These are phyloP conservation scores for Cercospora sesami DNA, from an alignment of 2,329 filamentous ascomycete species.

Conservation along the genomic window DNA sequence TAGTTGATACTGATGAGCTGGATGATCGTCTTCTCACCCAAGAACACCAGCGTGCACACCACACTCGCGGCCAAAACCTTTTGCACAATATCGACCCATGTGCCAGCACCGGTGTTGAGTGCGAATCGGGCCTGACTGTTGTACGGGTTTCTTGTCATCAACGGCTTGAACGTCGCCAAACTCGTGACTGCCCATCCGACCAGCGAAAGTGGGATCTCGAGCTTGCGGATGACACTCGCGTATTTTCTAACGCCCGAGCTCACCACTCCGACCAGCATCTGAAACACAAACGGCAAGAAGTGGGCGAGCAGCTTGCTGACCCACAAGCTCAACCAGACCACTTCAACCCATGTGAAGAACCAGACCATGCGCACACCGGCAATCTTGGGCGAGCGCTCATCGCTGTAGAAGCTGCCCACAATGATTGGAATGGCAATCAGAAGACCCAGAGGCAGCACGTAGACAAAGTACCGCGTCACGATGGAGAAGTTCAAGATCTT, in stretches of 20 bases:
- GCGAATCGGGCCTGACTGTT: constrained; percentile 22
- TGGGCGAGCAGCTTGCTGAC: constrained; percentile 60
- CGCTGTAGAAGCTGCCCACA: constrained; percentile 53
- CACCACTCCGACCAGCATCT: constrained; percentile 62
- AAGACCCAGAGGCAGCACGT: constrained; percentile 58
- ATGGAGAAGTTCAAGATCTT: constrained; percentile 64
- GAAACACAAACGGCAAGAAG: constrained; percentile 60
- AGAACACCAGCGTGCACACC: constrained; percentile 67
- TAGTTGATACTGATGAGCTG: constrained; percentile 84
- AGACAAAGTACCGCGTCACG: constrained; percentile 63
- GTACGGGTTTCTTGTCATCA: constrained; percentile 44
- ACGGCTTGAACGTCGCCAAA: constrained; percentile 60
- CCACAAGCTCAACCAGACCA: constrained; percentile 65
- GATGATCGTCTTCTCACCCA: constrained; percentile 75
- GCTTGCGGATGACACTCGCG: constrained; percentile 56
- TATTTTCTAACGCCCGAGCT: constrained; percentile 66
- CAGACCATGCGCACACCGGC: constrained; percentile 58
- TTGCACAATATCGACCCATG: constrained; percentile 60
- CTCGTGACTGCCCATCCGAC: constrained; percentile 62
- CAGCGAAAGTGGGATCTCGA: constrained; percentile 62
- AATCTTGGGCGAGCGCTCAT: constrained; percentile 46
- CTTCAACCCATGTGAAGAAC: constrained; percentile 66
- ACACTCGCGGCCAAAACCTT: constrained; percentile 67
- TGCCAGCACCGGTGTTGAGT: constrained; percentile 27
- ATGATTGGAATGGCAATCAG: constrained; percentile 65